Evolutionary conservation across 2,329 filamentous ascomycete genomes (phyloP).

Genomic region (Trichoderma sp.): DNA sequence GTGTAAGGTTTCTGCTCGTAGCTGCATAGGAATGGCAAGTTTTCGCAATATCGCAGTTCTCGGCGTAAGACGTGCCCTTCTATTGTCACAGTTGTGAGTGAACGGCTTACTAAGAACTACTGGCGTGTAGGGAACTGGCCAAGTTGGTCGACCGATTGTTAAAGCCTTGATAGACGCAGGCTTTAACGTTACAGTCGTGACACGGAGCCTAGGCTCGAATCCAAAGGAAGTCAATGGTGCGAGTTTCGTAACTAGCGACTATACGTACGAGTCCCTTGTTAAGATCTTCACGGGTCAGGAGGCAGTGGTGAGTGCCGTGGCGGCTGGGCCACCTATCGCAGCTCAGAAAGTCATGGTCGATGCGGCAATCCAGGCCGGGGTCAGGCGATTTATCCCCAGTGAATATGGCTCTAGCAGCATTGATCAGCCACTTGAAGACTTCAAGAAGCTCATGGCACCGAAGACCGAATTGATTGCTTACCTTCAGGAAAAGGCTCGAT

Average conservation of each 20-base stretch:
- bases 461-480: not conserved
- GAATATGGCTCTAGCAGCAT: not conserved
- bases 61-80: not conserved
- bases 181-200: not conserved
- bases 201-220: not conserved
- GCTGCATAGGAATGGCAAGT: not conserved
- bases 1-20: not conserved
- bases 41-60: not conserved
- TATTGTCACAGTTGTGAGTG: not conserved
- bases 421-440: not conserved
- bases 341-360: not conserved
- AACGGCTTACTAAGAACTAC: not conserved
- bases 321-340: not conserved
- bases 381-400: not conserved
- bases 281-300: not conserved
- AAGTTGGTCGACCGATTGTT: not conserved
- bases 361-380: not conserved
- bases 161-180: not conserved
- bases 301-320: not conserved
- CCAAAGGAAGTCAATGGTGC: not conserved
- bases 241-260: not conserved
- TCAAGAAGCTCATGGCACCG: not conserved
- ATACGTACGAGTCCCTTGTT: not conserved
- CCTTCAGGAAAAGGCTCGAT: not conserved
- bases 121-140: not conserved